Evolutionary conservation across 2,329 filamentous ascomycete species (phyloP), one percentile per base, ranked within the genome.

Genomic region (Rhexocercosporidium sp.): DNA sequence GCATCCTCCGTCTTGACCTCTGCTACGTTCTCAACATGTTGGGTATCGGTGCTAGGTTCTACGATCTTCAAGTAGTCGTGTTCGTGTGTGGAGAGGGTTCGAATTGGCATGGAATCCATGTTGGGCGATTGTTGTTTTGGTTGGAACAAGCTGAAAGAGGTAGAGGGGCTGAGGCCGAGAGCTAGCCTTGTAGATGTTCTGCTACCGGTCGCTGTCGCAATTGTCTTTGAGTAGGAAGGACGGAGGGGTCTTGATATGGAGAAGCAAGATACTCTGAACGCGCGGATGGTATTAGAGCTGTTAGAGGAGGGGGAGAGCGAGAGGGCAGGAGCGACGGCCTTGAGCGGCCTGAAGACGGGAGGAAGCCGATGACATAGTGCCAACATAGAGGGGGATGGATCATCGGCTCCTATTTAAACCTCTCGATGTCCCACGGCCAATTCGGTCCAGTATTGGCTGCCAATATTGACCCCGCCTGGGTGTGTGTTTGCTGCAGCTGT

Each of bases 1-100:
- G 69, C 65, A 22, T 63, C 59, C 16, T 57, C 59, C 4, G 67
- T 53, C 41, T 66, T 57, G 6, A 8, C 22, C 34, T 64, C 60
- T 64, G 59, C 60, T 25, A 72, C 54, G 54, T 72, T 64, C 65
- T 75, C 73, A 39, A 74, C 66, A 70, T 74, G 69, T 49, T 75
- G 69, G 16, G 49, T 63, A 53, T 67, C 63, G 11, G 57, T 62
- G 12, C 44, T 59, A 12, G 65, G 64, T 3, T 64, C 57, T 44
- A 60, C 46, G 12, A 59, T 20, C 16, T 68, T 72, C 64, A 67
- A 49, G 0, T 29, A 60, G 22, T 71, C 65, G 12, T 56, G 8
- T n/a, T 61, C 67, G 20, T 62, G 65, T 14, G 66, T 41, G 16
- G 67, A 47, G 14, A 66, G 51, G 11, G 64, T 34, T 65, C 57